Evolutionary conservation across 805 yeast species (phyloP).

Genomic region (Millerozyma miso): DNA sequence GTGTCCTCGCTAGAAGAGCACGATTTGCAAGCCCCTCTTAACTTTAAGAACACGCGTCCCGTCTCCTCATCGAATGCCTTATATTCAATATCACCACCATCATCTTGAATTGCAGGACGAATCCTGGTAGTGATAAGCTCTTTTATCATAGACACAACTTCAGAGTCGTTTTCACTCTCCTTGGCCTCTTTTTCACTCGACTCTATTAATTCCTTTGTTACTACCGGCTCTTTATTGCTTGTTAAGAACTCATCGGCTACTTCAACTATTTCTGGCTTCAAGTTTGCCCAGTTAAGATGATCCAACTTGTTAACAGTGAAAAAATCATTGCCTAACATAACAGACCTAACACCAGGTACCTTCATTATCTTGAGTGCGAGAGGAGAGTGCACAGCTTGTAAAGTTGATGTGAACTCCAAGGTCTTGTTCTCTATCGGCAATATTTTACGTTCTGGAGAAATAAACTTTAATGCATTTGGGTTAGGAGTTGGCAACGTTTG

Average conservation of each 20-base stretch:
- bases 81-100: conserved; percentile 87
- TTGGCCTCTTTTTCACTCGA: conserved; percentile 38
- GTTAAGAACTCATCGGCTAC: conserved; percentile 49
- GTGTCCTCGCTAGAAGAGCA: conserved; percentile 92
- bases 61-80: conserved; percentile 79
- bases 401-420: conserved; percentile 48
- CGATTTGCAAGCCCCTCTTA: conserved; percentile 94
- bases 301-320: conserved; percentile 68
- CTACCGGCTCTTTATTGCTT: conserved; percentile 33
- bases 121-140: conserved; percentile 92
- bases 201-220: conserved; percentile 37
- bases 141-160: conserved; percentile 82
- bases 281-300: conserved; percentile 53
- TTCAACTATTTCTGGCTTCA: conserved; percentile 58
- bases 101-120: conserved; percentile 78
- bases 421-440: conserved; percentile 45
- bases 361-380: conserved; percentile 59
- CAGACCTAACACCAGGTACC: conserved; percentile 59
- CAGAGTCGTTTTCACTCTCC: conserved; percentile 52
- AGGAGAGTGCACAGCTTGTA: conserved; percentile 60
- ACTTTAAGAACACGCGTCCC: conserved; percentile 82
- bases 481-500: conserved; percentile 64
- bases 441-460: conserved; percentile 44
- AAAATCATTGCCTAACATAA: conserved; percentile 73
- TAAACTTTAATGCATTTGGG: conserved; percentile 68